Evolutionary conservation across 1,284 basidiomycete genomes (phyloP), one percentile per base, ranked within the genome.

Genomic region (Ganoderma leucocontextum): DNA sequence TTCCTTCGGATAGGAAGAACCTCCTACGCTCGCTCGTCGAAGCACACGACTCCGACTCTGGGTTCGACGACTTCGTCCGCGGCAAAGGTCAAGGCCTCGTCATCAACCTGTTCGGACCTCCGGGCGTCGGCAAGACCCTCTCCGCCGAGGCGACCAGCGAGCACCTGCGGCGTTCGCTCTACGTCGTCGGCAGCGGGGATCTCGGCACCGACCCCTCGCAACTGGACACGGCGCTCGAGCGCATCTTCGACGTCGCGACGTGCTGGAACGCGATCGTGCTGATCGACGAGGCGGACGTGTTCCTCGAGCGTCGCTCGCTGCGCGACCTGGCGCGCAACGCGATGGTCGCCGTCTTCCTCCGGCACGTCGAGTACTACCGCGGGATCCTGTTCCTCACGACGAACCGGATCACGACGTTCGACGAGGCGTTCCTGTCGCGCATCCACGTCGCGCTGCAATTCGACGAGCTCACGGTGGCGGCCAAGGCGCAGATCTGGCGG

Each of bases 361-460:
- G 87, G 25, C 85, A 86, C 71, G 82, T 89, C 65, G 88, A 90
- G 74, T 89, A 89, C 75, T 87, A 89, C 78, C 84, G 85, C 41
- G 87, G 87, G 7, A 86, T 89, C 74, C 82, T 90, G 62, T 89
- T 91, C 82, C 80, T 91, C 55, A 90, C 89, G 29, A 90, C 89
- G 12, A 90, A 90, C 74, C 84, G 89, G 44, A 86, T 90, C 59
- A 84, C 85, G 69, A 82, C 85, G 2, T 89, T 90, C 76, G 89
- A 90, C 75, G 86, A 88, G 72, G 89, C 89, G 9, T 90, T 90
- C 83, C 82, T 89, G 59, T 89, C 87, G 25, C 86, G 88, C 64
- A 88, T 89, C 71, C 87, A 89, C 75, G 86, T 90, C 67, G 87
- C 88, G 4, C 81, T 89, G 2, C 87, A 88, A 79, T 89, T 88